phyloP scores from a whole-genome alignment of 2,329 filamentous ascomycete species.

The Fusarium duplospermum region DNA sequence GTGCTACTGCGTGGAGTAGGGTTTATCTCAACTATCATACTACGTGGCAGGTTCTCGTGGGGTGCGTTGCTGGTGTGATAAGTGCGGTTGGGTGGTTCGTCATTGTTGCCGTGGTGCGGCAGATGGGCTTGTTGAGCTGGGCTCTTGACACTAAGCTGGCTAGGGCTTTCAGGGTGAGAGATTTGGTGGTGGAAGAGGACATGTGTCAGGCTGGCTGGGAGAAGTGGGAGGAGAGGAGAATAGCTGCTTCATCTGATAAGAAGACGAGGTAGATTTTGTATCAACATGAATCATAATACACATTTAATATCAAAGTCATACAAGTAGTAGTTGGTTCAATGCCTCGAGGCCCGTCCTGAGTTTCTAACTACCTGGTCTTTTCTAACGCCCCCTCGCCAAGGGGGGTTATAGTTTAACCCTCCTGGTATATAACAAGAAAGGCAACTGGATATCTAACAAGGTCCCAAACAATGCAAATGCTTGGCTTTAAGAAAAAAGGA shows the following conservation, averaged over 20 bases:
- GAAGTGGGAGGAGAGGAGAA: conserved; percentile 77
- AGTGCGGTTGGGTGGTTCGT: conserved; percentile 85
- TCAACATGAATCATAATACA: not conserved
- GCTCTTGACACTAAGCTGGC: conserved; percentile 73
- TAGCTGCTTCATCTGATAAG: conserved; percentile 42
- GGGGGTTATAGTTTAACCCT: not conserved
- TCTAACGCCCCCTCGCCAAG: not conserved
- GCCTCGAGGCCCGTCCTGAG: not conserved
- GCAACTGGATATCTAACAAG: conserved; percentile 1
- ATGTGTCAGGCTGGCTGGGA: conserved; percentile 93
- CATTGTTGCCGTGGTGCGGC: conserved; percentile 74
- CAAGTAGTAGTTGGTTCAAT: not conserved
- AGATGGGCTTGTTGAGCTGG: conserved; percentile 78
- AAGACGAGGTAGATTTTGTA: conserved; percentile 48
- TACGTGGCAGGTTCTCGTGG: conserved; percentile 85
- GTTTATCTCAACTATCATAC: conserved; percentile 96
- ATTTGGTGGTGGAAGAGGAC: conserved; percentile 89
- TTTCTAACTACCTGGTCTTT: conserved; percentile 1
- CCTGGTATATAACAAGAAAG: not conserved
- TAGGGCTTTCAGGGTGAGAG: conserved; percentile 78
- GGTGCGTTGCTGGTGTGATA: conserved; percentile 74
- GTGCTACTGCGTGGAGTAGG: conserved; percentile 80
- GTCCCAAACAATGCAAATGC: not conserved
- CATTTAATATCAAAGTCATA: not conserved
- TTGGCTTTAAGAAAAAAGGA: not conserved